These are phyloP conservation scores for Mariannaea elegans DNA, from an alignment of 2,329 filamentous ascomycete species.

Conservation along the genomic window DNA sequence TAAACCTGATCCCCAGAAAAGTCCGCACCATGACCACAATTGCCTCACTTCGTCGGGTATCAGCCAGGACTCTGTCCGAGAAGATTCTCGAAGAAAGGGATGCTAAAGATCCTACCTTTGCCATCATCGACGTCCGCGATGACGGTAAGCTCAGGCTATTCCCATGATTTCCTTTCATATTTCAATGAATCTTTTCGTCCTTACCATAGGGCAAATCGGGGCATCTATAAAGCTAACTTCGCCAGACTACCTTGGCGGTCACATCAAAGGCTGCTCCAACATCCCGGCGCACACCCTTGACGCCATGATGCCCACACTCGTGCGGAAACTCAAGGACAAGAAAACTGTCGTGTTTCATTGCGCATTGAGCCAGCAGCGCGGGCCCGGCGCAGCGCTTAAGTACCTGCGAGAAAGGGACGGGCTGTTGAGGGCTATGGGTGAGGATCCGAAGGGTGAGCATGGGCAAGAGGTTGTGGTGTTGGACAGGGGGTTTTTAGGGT, in stretches of 20 bases:
- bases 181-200: too few relatives aligned
- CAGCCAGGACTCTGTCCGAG: conserved; percentile 72
- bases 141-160: conserved; percentile 61
- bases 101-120: conserved; percentile 59
- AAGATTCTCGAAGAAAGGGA: conserved; percentile 64
- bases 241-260: conserved; percentile 87
- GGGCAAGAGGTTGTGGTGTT: conserved; percentile 82
- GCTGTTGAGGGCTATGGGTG: conserved; percentile 44
- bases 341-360: conserved; percentile 95
- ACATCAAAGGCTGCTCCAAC: conserved; percentile 82
- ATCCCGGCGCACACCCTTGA: conserved; percentile 79
- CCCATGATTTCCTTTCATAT: not conserved
- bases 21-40: conserved; percentile 62
- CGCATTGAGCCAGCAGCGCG: conserved; percentile 88
- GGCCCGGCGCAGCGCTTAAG: conserved; percentile 81
- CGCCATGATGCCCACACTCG: conserved; percentile 80
- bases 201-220: too few relatives aligned
- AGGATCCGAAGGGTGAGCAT: conserved; percentile 42
- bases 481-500: conserved; percentile 84
- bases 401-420: conserved; percentile 78
- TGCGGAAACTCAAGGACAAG: conserved; percentile 78
- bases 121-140: conserved; percentile 90
- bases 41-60: conserved; percentile 71
- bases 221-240: not conserved
- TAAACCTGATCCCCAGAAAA: conserved; percentile 15